phyloP scores from a whole-genome alignment of 176 grass and related monocot genomes.

The Metroxylon sagu region DNA sequence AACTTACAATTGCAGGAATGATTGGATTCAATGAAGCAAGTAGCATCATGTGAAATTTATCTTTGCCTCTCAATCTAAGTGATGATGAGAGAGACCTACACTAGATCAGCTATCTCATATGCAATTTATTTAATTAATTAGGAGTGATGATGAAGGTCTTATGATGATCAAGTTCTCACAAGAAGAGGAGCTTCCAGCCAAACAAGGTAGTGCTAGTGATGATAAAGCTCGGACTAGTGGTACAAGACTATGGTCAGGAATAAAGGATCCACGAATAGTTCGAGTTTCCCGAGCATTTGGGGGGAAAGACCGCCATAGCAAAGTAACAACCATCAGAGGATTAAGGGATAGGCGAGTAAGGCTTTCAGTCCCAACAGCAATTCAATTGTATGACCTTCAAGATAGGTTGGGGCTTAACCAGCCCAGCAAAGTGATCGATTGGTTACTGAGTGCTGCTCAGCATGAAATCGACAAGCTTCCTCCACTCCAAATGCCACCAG shows the following conservation, averaged over 20 bases:
- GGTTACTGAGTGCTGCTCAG: constrained; percentile 76
- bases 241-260: constrained; percentile 49
- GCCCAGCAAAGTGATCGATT: constrained; percentile 95
- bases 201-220: too few species aligned
- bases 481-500: constrained; percentile 60
- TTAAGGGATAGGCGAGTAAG: constrained; percentile 78
- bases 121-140: too few species aligned
- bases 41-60: too few species aligned
- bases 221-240: constrained; percentile 5
- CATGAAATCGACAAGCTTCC: constrained; percentile 95
- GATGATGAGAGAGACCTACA: too few species aligned
- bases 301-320: constrained; percentile 94
- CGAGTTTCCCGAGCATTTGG: constrained; percentile 82
- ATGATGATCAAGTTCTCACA: too few species aligned
- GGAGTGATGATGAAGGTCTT: too few species aligned
- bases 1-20: too few species aligned
- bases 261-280: constrained; percentile 78
- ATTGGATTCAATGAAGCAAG: too few species aligned
- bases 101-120: too few species aligned
- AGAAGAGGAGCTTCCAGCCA: too few species aligned
- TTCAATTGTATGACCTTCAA: constrained; percentile 98
- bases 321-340: constrained; percentile 81
- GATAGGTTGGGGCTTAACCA: constrained; percentile 82
- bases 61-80: too few species aligned
- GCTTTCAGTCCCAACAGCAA: constrained; percentile 82